Evolutionary conservation across 208 protist species (phyloP).

Genomic region (Entamoeba dispar): DNA sequence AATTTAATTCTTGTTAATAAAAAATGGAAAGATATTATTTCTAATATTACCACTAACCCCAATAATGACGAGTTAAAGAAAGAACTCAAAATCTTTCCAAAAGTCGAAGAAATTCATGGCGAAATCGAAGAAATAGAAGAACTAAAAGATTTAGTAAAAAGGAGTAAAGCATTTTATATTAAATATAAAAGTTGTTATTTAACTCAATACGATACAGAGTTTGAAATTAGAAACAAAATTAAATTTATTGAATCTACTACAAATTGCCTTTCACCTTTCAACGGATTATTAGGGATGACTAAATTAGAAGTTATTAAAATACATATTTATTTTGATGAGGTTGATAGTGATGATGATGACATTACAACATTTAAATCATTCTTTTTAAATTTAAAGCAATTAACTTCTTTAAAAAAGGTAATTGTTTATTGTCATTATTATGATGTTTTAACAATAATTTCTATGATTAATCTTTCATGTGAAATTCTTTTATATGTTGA

Average conservation of each 20-base stretch:
- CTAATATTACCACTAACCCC: no score
- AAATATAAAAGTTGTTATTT: background rate
- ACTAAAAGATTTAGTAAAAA: background rate
- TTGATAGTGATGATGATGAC: background rate
- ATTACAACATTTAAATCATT: background rate
- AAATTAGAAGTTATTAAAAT: background rate
- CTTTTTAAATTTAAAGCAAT: background rate
- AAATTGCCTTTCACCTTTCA: background rate
- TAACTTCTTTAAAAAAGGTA: background rate
- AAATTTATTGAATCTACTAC: background rate
- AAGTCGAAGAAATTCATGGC: background rate
- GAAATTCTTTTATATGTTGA: no score
- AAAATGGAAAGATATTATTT: no score
- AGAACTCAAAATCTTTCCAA: no score
- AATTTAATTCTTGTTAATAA: no score
- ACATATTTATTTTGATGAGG: background rate
- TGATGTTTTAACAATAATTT: background rate
- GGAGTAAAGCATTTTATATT: background rate
- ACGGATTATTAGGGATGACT: background rate
- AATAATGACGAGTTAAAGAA: no score
- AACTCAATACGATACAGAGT: background rate
- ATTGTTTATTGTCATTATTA: background rate
- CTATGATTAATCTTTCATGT: background rate
- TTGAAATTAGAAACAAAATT: background rate
- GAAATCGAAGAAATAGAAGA: background rate